phyloP scores from a whole-genome alignment of 2,329 filamentous ascomycete species.

The Diaporthe destruens region DNA sequence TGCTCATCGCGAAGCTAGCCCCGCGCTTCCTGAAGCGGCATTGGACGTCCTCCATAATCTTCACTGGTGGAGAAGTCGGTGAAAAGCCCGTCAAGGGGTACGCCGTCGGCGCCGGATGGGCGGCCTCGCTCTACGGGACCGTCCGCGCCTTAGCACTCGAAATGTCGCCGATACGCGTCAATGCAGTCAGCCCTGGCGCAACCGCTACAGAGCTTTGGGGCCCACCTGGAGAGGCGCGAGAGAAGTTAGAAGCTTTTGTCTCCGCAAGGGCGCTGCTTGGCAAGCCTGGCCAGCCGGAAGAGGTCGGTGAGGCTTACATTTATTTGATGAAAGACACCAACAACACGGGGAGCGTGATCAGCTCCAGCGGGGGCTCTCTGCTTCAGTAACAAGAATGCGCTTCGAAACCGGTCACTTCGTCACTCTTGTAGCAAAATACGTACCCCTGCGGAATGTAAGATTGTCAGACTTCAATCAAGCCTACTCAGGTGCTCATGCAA shows the following conservation, averaged over 20 bases:
- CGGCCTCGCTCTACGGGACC: conserved; percentile 60
- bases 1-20: conserved; percentile 61
- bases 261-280: conserved; percentile 38
- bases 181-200: conserved; percentile 62
- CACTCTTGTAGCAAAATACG: background rate
- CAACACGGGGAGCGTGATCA: conserved; percentile 37
- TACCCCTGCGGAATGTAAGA: background rate
- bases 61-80: conserved; percentile 61
- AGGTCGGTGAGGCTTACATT: conserved; percentile 40
- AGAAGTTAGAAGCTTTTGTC: conserved; percentile 27
- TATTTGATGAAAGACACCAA: conserved; percentile 43
- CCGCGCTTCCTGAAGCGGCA: conserved; percentile 54
- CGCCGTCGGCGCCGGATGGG: conserved; percentile 55
- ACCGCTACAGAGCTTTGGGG: conserved; percentile 54
- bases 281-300: conserved; percentile 33
- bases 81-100: conserved; percentile 58
- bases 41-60: conserved; percentile 57
- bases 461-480: too few relatives aligned
- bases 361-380: conserved; percentile 33
- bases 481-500: too few relatives aligned
- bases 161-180: conserved; percentile 64
- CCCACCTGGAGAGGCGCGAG: conserved; percentile 44
- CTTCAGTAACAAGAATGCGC: background rate
- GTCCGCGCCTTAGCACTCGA: conserved; percentile 63
- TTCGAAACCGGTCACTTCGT: background rate